Base-by-base conservation (phyloP, 78 protist species). In the Corallochytrium limacisporum region DNA sequence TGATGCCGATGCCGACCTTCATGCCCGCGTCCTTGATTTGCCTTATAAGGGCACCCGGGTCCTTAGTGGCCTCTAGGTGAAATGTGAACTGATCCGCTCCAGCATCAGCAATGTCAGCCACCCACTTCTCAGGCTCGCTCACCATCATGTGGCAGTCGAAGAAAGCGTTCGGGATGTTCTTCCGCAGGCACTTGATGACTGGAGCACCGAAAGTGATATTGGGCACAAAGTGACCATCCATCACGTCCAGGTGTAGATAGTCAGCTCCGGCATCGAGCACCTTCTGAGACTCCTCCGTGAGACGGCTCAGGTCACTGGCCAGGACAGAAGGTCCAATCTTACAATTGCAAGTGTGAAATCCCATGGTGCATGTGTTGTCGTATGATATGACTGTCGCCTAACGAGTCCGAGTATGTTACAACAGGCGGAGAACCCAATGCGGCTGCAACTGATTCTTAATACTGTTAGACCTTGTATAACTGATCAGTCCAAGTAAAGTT, bases 71-170 rank as follows among this genome's bases (percentile, higher is more conserved):
- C 73, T 93, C 99, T 24, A 89, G 8, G 75, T 95, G 99, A 70
- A 95, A 92, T 4, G 96, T 91, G 75, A 86, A 86, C 62, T 48
- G 44, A 61, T 63, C 26, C 4, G 90, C 96, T 15, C 95, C 95
- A 8, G 94, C 91, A 15, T 72, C 72, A 12, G 69, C 73, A 18
- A 85, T 83, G 38, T 83, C 91, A 20, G 49, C 49, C 42, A 91
- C 82, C 96, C 94, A 89, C 47, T 69, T 47, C 35, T 56, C 74
- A 1, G 96, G 96, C 3, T 86, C n/a, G 3, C 89, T 46, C 29
- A 95, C 99, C 99, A 95, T 95, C 66, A 95, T 33, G 60, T 95
- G 99, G 51, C 96, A 90, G 65, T 95, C 75, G 32, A 95, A 62
- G 67, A 84, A 84, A 1, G 87, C 88, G 26, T 43, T 48, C 16